Percentiles rank a stretch among this genome's conserved stretches.
Evolutionary conservation across 2,329 filamentous ascomycete genomes (phyloP).

Genomic region (Aspergillus calidoustus): DNA sequence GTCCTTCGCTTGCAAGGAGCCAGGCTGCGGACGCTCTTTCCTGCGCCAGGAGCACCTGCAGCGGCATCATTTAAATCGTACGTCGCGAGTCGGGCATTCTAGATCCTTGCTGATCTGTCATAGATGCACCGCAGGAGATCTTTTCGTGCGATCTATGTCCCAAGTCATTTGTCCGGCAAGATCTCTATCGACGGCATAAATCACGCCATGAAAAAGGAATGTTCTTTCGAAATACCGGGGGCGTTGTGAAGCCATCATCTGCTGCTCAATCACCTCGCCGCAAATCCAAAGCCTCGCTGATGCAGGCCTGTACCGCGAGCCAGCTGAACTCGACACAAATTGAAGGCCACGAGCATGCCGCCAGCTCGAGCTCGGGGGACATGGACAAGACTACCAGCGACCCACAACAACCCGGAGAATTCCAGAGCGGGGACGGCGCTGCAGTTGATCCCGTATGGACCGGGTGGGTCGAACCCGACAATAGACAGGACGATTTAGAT

Average conservation of each 20-base stretch:
- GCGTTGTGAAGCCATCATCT: neutral
- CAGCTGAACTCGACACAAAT: neutral
- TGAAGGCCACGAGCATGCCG: too few species aligned
- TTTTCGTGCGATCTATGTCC: slow-evolving; percentile 2
- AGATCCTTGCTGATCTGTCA: neutral
- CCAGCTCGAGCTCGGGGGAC: too few species aligned
- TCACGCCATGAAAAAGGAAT: slow-evolving; percentile 6
- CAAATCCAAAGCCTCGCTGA: neutral
- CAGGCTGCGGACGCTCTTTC: neutral
- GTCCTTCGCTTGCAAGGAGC: neutral
- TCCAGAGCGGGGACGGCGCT: too few species aligned
- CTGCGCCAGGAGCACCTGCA: slow-evolving; percentile 4
- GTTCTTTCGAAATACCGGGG: slow-evolving; percentile 6
- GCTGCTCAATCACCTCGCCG: neutral
- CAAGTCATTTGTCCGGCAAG: slow-evolving; percentile 6
- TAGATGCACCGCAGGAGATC: neutral
- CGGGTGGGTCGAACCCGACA: neutral
- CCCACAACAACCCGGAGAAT: too few species aligned
- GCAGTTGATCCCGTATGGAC: neutral
- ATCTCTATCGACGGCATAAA: slow-evolving; percentile 5
- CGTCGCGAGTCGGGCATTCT: too few species aligned
- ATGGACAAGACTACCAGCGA: neutral
- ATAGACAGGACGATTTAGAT: neutral
- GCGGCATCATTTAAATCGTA: slow-evolving; percentile 3
- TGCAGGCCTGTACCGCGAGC: neutral